Evolutionary conservation across 352 stramenopile genomes (phyloP), one percentile per base, ranked within the genome.

Genomic region (Globisporangium alternatum): DNA sequence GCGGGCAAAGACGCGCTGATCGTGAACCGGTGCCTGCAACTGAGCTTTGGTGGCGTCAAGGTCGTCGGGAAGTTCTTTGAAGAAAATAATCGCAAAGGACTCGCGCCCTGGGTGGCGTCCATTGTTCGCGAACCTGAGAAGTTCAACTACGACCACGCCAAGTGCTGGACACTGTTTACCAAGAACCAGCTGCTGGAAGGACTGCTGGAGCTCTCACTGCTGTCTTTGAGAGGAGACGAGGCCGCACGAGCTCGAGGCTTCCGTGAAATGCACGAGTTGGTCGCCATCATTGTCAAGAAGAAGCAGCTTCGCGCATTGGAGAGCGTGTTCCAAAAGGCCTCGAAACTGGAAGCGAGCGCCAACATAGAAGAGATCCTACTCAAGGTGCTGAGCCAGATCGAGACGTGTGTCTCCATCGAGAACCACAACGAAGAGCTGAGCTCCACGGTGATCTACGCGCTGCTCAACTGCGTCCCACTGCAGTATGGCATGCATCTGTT

Each of bases 381-480:
- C 13, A 83, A 77, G 41, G 75, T 89, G 21, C 60, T 93, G 8
- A 48, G 59, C 25, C 78, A 90, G 22, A 78, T 93, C 45, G 73
- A 85, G 60, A 55, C 56, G 5, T 72, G 69, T 28, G 49, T 84
- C 13, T 71, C 71, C 0, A 66, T 75, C 39, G 22, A 56, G 19
- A 76, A 64, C 51, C 72, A 58, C 25, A 79, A 87, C 58, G 75
- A 90, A 19, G 66, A 59, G 15, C 64, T 90, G 48, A 89, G 81
- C 55, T 78, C 79, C 17, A 84, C 75, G 8, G 72, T 86, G 6
- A 85, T 93, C 17, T 82, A 91, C 44, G 75, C 83, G 22, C 66
- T 96, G 17, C 62, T 94, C 15, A 91, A 87, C 60, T 75, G 77
- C 1, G 67, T 88, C 41, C 76, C 81, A 19, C 54, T 90, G 28